Evolutionary conservation across 129 eudicot species (phyloP), one percentile per base, ranked within the genome.

Genomic region (Scalesia atractyloides): DNA sequence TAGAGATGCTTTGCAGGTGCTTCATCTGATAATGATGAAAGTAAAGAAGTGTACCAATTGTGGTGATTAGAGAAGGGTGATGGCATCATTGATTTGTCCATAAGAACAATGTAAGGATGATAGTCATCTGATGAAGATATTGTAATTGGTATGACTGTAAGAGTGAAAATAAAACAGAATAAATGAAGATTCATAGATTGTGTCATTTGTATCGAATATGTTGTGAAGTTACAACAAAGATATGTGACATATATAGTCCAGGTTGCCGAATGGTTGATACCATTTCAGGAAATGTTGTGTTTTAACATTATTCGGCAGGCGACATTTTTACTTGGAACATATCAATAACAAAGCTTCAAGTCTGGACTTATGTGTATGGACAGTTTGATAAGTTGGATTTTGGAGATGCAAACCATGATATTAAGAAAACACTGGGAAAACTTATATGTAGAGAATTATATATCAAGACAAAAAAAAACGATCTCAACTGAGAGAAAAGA

Each of bases 31-130:
- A 80, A 75, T 2, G 89, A 78, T 22, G 80, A 76, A 58, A 85
- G 84, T 9, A 66, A 19, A 15, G 90, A 85, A 56, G 72, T 72
- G 72, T 85, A 82, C 90, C 90, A 85, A 16, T 44, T 68, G 47
- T 82, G 84, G 66, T 76, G 90, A 59, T 60, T 26, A n/a, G 82
- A 15, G 41, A 67, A 85, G 26, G 80, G 80, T 30, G 84, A 48
- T 62, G 84, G 89, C 84, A 79, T 82, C 59, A 67, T 41, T 19
- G 82, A 82, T 69, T 82, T 82, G 80, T 82, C 86, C 86, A 85
- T 79, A 24, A 72, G 86, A 74, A 85, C 57, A 41, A 85, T 79
- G 77, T 82, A 85, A 49, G 89, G 49, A 66, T 6, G 70, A 59
- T 61, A 58, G 26, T 61, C 80, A 80, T 73, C 44, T 20, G 59